These are phyloP conservation scores for Phellopilus nigrolimitatus DNA, from an alignment of 1,284 basidiomycete species.

Conservation along the genomic window DNA sequence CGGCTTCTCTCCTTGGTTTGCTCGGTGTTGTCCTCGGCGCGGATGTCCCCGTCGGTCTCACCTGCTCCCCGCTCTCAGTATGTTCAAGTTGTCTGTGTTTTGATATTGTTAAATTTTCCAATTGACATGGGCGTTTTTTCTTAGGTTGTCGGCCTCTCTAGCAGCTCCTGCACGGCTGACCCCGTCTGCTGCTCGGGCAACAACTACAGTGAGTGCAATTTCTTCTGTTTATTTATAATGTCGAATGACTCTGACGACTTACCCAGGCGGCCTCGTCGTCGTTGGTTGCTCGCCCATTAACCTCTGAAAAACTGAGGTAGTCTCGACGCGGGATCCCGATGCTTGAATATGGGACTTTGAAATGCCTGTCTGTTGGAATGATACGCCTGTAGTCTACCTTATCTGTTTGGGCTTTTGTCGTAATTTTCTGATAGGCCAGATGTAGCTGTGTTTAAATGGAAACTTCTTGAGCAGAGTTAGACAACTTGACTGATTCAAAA, in stretches of 20 bases:
- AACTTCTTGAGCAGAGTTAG: too few relatives aligned
- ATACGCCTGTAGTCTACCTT: too few relatives aligned
- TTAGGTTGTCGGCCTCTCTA: conserved; percentile 20
- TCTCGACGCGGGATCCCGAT: too few relatives aligned
- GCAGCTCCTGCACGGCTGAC: conserved; percentile 22
- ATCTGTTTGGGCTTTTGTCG: too few relatives aligned
- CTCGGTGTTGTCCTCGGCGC: conserved; percentile 7
- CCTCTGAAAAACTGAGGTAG: conserved; percentile 13
- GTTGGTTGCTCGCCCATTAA: conserved; percentile 29
- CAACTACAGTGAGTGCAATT: conserved; percentile 11
- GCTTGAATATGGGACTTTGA: too few relatives aligned
- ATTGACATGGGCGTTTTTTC: neutral
- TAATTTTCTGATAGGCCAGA: too few relatives aligned
- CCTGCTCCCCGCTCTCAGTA: conserved; percentile 15
- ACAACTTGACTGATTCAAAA: too few relatives aligned
- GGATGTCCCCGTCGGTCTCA: conserved; percentile 11
- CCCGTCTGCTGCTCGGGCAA: conserved; percentile 30
- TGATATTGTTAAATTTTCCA: neutral
- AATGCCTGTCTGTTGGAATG: too few relatives aligned
- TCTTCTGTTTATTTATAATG: neutral
- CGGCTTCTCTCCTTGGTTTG: neutral
- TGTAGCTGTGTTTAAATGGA: too few relatives aligned
- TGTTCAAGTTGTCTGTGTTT: neutral
- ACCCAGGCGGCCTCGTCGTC: conserved; percentile 28
- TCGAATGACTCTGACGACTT: conserved; percentile 1